Evolutionary conservation across 352 stramenopile genomes (phyloP), one percentile per base, ranked within the genome.

Genomic region (Phytophthora sp.): DNA sequence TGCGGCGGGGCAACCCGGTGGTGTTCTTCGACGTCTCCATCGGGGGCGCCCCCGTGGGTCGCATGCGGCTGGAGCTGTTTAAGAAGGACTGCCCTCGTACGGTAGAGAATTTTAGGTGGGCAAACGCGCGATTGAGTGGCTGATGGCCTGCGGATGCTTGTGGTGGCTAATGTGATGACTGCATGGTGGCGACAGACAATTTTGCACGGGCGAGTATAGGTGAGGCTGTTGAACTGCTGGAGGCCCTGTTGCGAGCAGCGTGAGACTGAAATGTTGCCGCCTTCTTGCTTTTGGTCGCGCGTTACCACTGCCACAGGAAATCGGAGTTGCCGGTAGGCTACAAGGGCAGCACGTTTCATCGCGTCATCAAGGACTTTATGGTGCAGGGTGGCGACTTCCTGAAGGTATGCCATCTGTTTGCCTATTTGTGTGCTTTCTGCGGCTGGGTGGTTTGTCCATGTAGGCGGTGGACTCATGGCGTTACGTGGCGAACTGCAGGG

Each of bases 151-250:
- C 29, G 13, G 31, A 58, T 15, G n/a, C n/a, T n/a, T n/a, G n/a
- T n/a, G n/a, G n/a, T 44, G 16, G 26, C 55, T 69, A 57, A 63
- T 11, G 30, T 39, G 20, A 47, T 35, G 12, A 47, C 13, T 67
- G 21, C 29, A 33, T 60, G 23, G 24, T n/a, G 15, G 18, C 27
- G 16, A 63, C 57, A 93, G 95, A 53, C 93, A 98, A 75, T 97
- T 99, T 39, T 99, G 96, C 78, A 99, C 96, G n/a, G 97, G 96
- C 27, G 96, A 99, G 74, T 97, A 97, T 78, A 92, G 89, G 82
- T 94, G 70, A 73, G 16, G 12, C 6, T 38, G 16, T 44, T 27
- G 15, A 23, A 21, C n/a, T 18, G n/a, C 31, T 24, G 6, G 12
- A 30, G 9, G 16, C 2, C 15, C 15, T 44, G 7, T 39, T 29